Evolutionary conservation across 257 asterid species (phyloP).

Genomic region (Rubia yunnanensis): DNA sequence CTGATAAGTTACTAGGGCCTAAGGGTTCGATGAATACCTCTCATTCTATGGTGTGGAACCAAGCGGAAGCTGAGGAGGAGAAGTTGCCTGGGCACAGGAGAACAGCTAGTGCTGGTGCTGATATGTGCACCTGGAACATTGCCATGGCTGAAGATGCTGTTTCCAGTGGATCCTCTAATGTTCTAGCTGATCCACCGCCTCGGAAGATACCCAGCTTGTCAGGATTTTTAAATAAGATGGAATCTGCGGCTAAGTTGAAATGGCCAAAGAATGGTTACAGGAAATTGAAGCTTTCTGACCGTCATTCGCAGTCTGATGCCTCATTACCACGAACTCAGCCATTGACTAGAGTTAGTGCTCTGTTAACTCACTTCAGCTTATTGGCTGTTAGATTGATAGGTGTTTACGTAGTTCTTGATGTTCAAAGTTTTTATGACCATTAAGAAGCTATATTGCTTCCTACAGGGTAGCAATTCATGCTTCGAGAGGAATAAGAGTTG

Average conservation of each 20-base stretch:
- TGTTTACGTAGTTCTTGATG: not conserved
- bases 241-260: slow-evolving; percentile 56
- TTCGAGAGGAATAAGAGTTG: slow-evolving; percentile 63
- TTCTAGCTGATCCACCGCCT: slow-evolving; percentile 41
- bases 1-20: slow-evolving; percentile 19
- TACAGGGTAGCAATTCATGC: slow-evolving; percentile 48
- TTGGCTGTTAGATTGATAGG: not conserved
- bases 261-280: slow-evolving; percentile 74
- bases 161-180: slow-evolving; percentile 28
- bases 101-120: slow-evolving; percentile 93
- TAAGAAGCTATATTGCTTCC: slow-evolving; percentile 8
- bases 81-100: slow-evolving; percentile 69
- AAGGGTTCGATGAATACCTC: slow-evolving; percentile 44
- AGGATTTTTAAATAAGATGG: slow-evolving; percentile 62
- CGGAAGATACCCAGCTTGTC: slow-evolving; percentile 72
- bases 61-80: slow-evolving; percentile 41
- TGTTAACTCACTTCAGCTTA: slow-evolving; percentile 3
- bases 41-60: slow-evolving; percentile 39
- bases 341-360: slow-evolving; percentile 44
- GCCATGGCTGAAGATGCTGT: slow-evolving; percentile 38
- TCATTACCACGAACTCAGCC: slow-evolving; percentile 47
- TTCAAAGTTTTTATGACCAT: not conserved
- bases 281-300: slow-evolving; percentile 52
- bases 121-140: slow-evolving; percentile 69
- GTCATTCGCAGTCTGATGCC: slow-evolving; percentile 38